Evolutionary conservation across 2,329 filamentous ascomycete genomes (phyloP).

Genomic region (Cordyceps cicadae): DNA sequence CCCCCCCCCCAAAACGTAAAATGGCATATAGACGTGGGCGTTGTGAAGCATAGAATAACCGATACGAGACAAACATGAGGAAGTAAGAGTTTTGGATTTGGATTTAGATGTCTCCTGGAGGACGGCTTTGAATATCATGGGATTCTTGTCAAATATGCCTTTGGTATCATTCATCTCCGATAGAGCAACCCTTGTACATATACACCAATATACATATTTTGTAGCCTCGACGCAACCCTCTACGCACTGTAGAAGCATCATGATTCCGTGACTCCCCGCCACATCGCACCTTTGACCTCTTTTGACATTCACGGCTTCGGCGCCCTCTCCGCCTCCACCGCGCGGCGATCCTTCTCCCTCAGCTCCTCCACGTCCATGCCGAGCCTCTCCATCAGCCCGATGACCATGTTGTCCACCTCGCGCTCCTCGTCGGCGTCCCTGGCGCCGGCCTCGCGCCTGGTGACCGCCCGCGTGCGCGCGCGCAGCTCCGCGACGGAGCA

Average conservation of each 20-base stretch:
- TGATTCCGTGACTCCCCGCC: too few species aligned
- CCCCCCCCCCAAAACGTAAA: neutral
- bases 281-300: neutral
- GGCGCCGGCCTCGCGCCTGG: conserved; percentile 27
- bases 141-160: neutral
- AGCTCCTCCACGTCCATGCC: conserved; percentile 22
- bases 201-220: conserved; percentile 8
- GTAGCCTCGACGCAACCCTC: neutral
- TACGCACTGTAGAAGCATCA: neutral
- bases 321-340: neutral
- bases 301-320: neutral
- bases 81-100: too few species aligned
- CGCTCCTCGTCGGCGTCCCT: conserved; percentile 42
- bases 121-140: neutral
- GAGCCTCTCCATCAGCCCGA: conserved; percentile 46
- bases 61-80: neutral
- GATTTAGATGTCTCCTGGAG: too few species aligned
- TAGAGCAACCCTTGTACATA: conserved; percentile 2
- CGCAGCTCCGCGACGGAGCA: conserved; percentile 58
- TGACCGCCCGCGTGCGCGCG: conserved; percentile 36
- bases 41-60: neutral
- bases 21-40: neutral
- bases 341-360: conserved; percentile 16
- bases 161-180: neutral
- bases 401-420: conserved; percentile 55